Evolutionary conservation across 768 basidiomycete genomes (phyloP), one percentile per base, ranked within the genome.

Genomic region (Termitomyces sp.): DNA sequence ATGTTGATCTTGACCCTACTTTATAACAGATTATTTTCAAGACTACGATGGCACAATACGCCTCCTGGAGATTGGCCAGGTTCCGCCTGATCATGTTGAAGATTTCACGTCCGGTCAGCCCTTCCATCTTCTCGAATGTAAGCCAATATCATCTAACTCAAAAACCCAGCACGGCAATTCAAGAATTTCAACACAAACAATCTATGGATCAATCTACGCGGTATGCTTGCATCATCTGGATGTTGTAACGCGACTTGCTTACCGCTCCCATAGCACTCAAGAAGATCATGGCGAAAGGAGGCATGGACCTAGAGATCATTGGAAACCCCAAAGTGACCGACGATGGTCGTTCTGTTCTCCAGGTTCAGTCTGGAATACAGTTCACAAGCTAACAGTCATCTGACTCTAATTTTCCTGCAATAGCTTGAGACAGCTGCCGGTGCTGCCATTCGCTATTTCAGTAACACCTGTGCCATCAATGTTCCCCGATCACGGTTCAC

Each of bases 401-500:
- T 8, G 20, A 44, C 28, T 14, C 9, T 28, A 16, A 32, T 30
- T 48, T 30, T 45, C 20, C 26, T 20, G 28, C 13, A 16, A 16
- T 36, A 83, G 79, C 80, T 88, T 62, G 87, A 88, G 71, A 89
- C 86, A 20, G 88, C 90, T 43, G 87, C 89, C 49, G 91, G 91
- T 65, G 88, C 87, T n/a, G 90, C 90, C 35, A 79, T 84, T 80
- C 89, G 88, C 75, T 80, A 91, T 73, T 91, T 91, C 76, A 80
- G 78, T 64, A 83, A 82, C 66, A 86, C 86, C 18, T 83, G 82
- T 65, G 90, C 87, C 57, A 83, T 93, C 72, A 91, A 89, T 75
- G 92, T 94, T 44, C 90, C 92, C 32, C 85, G 90, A 44, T 81
- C 77, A 53, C 87, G 92, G 56, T 92, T 92, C 82, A 76, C 92